These are phyloP conservation scores for Stipa capillata DNA, from an alignment of 176 grass and related monocot species.

Conservation along the genomic window DNA sequence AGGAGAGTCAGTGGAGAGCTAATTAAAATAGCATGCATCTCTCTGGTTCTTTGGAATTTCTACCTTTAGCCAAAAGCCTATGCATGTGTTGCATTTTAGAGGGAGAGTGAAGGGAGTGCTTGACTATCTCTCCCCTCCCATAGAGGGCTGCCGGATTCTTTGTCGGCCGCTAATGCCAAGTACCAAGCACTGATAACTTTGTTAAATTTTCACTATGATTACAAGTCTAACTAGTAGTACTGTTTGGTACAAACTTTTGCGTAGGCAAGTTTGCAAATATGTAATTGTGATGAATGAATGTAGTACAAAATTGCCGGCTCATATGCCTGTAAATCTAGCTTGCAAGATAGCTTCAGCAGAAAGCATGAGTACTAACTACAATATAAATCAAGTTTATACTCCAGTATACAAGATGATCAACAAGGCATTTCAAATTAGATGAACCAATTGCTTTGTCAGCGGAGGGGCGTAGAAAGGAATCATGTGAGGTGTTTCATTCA, in stretches of 20 bases:
- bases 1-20: not conserved
- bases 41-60: conserved; percentile 17
- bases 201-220: conserved; percentile 35
- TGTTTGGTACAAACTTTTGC: conserved; percentile 15
- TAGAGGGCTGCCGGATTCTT: conserved; percentile 34
- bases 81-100: conserved; percentile 4
- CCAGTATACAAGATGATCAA: not conserved
- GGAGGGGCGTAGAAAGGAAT: conserved; percentile 22
- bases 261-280: too few species aligned
- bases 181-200: conserved; percentile 31
- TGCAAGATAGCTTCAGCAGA: too few species aligned
- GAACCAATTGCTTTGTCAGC: conserved; percentile 16
- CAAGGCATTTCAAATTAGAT: conserved; percentile 8
- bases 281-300: too few species aligned
- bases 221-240: conserved; percentile 24
- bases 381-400: too few species aligned
- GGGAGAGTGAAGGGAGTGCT: conserved; percentile 9
- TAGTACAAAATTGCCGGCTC: too few species aligned
- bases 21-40: conserved; percentile 15
- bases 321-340: too few species aligned
- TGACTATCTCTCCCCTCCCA: conserved; percentile 30
- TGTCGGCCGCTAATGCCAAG: conserved; percentile 46
- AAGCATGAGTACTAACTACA: too few species aligned
- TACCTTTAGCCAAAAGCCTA: conserved; percentile 35
- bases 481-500: conserved; percentile 14